Base-by-base conservation (phyloP, 805 yeast species). In the Starmerella powellii region DNA sequence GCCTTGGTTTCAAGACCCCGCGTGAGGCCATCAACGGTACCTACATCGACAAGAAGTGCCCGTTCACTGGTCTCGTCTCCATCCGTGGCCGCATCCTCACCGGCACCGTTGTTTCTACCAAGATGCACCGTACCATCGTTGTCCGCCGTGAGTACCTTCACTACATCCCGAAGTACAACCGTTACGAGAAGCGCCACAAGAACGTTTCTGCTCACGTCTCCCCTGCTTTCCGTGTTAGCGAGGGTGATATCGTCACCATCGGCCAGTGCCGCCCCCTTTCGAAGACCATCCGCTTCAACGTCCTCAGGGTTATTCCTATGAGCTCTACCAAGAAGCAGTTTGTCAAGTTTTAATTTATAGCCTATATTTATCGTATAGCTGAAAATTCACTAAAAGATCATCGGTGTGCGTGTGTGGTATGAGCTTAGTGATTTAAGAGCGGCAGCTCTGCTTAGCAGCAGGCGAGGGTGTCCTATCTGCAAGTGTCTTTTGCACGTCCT, bases 151-250 rank as follows among this genome's bases (percentile, higher is more conserved):
- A 91, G 69, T 91, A 91, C 93, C 84, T 91, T 70, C 99, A 91
- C 78, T 91, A 85, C 77, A 83, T 91, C 71, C 94, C 97, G 73
- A 91, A 91, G 81, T 91, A 91, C 78, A 91, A 88, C 94, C 87
- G 99, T 83, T 91, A 86, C 84, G 99, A 91, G 78, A 91, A 91
- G 84, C 86, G 99, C 78, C 99, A 91, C 84, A 91, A 91, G 91
- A 91, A 91, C 81, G 78, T 91, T 56, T 93, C 99, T 70, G 99
- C 95, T 64, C 99, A 91, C 77, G 84, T 91, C 65, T 88, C 97
- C 58, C 99, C 99, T 74, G 97, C 97, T 72, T 91, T 91, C 97
- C 93, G 99, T 76, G 95, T 88, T 63, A 74, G 74, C 70, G 97
- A 87, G 70, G 99, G 98, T 79, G 99, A 91, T 68, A 75, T 81